These are phyloP conservation scores for Whalleya microplaca DNA, from an alignment of 2,329 filamentous ascomycete genomes.

Conservation along the genomic window DNA sequence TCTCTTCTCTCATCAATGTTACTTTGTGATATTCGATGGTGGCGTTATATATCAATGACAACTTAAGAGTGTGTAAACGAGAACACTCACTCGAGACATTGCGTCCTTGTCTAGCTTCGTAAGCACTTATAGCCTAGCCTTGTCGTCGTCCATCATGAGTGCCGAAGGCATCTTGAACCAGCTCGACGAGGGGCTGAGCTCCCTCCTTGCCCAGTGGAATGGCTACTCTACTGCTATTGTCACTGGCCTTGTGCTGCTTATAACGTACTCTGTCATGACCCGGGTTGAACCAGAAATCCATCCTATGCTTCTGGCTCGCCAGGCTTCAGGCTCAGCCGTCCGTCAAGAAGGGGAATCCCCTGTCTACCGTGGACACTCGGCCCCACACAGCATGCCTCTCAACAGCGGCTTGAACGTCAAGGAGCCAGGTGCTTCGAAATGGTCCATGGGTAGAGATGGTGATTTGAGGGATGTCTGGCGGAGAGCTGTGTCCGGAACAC, in stretches of 20 bases:
- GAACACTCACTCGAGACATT: not conserved
- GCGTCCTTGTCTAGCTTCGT: conserved; percentile 3
- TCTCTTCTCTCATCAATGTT: not conserved
- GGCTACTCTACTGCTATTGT: conserved; percentile 74
- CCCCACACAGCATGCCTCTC: conserved; percentile 82
- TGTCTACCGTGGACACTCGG: conserved; percentile 80
- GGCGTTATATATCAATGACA: not conserved
- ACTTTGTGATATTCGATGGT: not conserved
- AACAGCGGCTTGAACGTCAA: conserved; percentile 81
- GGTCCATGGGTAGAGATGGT: conserved; percentile 81
- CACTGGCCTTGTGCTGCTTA: conserved; percentile 65
- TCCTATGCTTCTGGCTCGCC: conserved; percentile 85
- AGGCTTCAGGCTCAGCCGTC: conserved; percentile 77
- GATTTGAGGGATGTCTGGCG: conserved; percentile 93
- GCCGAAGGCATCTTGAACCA: conserved; percentile 63
- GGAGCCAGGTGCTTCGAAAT: conserved; percentile 77
- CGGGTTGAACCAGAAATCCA: conserved; percentile 86
- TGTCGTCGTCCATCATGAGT: conserved; percentile 31
- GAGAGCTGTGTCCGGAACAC: conserved; percentile 66
- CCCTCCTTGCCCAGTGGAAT: conserved; percentile 80
- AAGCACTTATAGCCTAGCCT: not conserved
- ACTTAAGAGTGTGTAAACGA: conserved; percentile 1
- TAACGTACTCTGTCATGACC: conserved; percentile 72
- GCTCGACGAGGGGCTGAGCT: conserved; percentile 72
- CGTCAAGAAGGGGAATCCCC: conserved; percentile 85